Conservation (phyloP, 257 asterid species). For the Buddleja alternifolia region DNA sequence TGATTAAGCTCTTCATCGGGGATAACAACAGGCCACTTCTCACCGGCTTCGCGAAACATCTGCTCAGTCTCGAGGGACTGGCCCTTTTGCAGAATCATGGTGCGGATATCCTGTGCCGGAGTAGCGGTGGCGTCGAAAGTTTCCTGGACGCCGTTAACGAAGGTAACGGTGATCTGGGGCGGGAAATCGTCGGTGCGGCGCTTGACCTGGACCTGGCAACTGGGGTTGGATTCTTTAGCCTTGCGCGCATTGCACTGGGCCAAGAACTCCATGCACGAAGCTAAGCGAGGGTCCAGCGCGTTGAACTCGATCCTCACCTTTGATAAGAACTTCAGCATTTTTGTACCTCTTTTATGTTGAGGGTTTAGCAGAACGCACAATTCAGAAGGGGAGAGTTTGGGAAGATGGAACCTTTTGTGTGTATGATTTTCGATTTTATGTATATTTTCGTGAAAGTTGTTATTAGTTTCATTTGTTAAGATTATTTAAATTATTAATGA, state of each 20-base stretch:
- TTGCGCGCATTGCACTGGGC: slow-evolving; percentile 93
- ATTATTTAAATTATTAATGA: too few species aligned
- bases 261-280: slow-evolving; percentile 90
- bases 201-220: slow-evolving; percentile 85
- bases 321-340: slow-evolving; percentile 90
- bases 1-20: slow-evolving; percentile 69
- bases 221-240: slow-evolving; percentile 88
- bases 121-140: slow-evolving; percentile 82
- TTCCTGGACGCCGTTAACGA: slow-evolving; percentile 85
- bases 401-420: too few species aligned
- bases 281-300: slow-evolving; percentile 83
- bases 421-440: too few species aligned
- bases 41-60: slow-evolving; percentile 91
- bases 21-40: slow-evolving; percentile 89
- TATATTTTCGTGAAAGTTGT: too few species aligned
- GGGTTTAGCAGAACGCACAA: too few species aligned
- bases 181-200: slow-evolving; percentile 94
- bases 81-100: slow-evolving; percentile 89
- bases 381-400: too few species aligned
- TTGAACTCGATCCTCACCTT: slow-evolving; percentile 92
- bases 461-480: too few species aligned
- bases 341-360: neutral
- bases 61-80: slow-evolving; percentile 85
- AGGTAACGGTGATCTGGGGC: slow-evolving; percentile 87
- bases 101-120: slow-evolving; percentile 79